Conservation (phyloP, 495 filamentous ascomycete species). For the Hypoxylon rickii region DNA sequence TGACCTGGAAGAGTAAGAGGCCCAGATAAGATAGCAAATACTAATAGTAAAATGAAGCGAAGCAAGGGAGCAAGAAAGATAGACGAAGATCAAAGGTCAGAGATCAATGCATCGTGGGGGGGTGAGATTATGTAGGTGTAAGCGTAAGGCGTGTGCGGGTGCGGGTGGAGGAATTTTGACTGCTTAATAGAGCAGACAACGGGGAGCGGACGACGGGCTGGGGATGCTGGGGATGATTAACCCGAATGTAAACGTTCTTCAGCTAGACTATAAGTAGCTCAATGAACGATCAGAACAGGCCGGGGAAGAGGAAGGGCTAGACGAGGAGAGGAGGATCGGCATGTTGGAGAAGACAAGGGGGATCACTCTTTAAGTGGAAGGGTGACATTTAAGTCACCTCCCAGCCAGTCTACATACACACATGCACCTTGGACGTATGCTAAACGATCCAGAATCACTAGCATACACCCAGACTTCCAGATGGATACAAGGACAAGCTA, state of each 20-base stretch:
- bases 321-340: constrained; percentile 23
- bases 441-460: neutral
- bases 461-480: no score
- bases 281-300: neutral
- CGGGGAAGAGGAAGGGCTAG: neutral
- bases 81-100: constrained; percentile 6
- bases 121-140: constrained; percentile 13
- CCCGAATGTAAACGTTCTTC: neutral
- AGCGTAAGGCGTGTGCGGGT: constrained; percentile 1
- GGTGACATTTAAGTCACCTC: no score
- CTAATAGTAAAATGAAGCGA: constrained; percentile 6
- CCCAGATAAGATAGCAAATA: neutral
- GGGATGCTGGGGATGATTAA: no score
- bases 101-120: constrained; percentile 7
- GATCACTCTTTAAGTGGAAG: neutral
- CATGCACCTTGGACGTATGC: no score
- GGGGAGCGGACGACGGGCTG: neutral
- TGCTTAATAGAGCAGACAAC: constrained; percentile 14
- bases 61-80: constrained; percentile 6
- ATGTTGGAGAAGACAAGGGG: constrained; percentile 24
- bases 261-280: constrained; percentile 1
- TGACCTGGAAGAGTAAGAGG: neutral
- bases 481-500: neutral
- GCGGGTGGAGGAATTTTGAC: neutral
- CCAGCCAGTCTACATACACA: no score